A percentile compares a stretch with the other conserved stretches of the same genome.
phyloP scores from a whole-genome alignment of 2,329 filamentous ascomycete genomes.

The Leptodontidium sp. region DNA sequence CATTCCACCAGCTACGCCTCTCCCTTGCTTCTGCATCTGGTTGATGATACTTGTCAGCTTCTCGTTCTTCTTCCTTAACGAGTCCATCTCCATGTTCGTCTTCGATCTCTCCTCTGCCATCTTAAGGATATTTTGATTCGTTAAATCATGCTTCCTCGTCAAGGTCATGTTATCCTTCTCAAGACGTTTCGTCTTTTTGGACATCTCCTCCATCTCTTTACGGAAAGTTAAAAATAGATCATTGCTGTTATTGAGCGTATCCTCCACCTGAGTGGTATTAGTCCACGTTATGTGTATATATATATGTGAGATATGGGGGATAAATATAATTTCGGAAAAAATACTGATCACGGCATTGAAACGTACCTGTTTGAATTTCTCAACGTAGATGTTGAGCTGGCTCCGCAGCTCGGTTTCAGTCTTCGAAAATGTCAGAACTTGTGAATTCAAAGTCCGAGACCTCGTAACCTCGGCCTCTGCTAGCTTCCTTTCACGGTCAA shows the following conservation, averaged over 20 bases:
- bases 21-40: conserved; percentile 94
- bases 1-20: conserved; percentile 74
- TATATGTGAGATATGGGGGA: conserved; percentile 20
- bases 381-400: conserved; percentile 97
- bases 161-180: conserved; percentile 95
- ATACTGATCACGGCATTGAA: conserved; percentile 15
- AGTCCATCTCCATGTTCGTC: conserved; percentile 78
- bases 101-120: conserved; percentile 94
- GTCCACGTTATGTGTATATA: conserved; percentile 29
- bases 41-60: conserved; percentile 95
- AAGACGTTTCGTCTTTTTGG: conserved; percentile 95
- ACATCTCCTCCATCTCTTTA: conserved; percentile 99
- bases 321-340: conserved; percentile 18
- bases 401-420: conserved; percentile 93
- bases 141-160: conserved; percentile 91
- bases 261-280: conserved; percentile 83
- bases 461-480: conserved; percentile 83
- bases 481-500: conserved; percentile 88
- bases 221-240: conserved; percentile 96
- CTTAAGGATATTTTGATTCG: conserved; percentile 92
- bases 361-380: conserved; percentile 98
- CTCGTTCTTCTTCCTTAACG: conserved; percentile 78
- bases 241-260: conserved; percentile 98
- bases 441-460: conserved; percentile 84
- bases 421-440: conserved; percentile 95